Conservation (phyloP, 768 basidiomycete species). For the Rhizopogon rudus region DNA sequence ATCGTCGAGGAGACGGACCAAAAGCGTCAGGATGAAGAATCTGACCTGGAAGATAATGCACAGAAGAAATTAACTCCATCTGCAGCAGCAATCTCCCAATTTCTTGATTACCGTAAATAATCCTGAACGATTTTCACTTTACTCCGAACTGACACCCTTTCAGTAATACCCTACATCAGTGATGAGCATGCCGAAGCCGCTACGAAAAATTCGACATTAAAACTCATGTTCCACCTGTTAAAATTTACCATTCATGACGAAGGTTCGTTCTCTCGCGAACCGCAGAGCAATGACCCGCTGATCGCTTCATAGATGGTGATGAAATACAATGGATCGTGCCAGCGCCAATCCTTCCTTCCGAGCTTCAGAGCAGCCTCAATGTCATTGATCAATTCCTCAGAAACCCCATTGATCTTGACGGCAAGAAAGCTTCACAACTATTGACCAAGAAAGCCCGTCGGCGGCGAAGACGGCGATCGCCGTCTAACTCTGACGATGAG, state of each 20-base stretch:
- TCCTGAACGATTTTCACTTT: not conserved
- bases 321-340: constrained; percentile 88
- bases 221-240: constrained; percentile 78
- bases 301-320: constrained; percentile 44
- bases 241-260: constrained; percentile 66
- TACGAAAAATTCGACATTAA: constrained; percentile 72
- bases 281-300: not conserved
- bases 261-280: constrained; percentile 37
- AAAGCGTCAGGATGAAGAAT: constrained; percentile 31
- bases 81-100: constrained; percentile 61
- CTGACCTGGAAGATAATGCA: constrained; percentile 27
- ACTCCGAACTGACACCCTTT: constrained; percentile 1
- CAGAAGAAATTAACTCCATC: constrained; percentile 42
- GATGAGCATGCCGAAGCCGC: constrained; percentile 76
- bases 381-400: constrained; percentile 83
- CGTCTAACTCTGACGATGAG: constrained; percentile 39
- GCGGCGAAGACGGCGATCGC: constrained; percentile 47
- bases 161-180: constrained; percentile 72
- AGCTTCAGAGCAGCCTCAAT: constrained; percentile 62
- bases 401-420: constrained; percentile 75
- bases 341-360: constrained; percentile 56
- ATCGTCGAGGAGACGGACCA: constrained; percentile 61
- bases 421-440: constrained; percentile 69
- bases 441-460: constrained; percentile 57
- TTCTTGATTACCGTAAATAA: constrained; percentile 70